Evolutionary conservation across 2,329 filamentous ascomycete species (phyloP), one percentile per base, ranked within the genome.

Genomic region (Trichoderma simmonsii): DNA sequence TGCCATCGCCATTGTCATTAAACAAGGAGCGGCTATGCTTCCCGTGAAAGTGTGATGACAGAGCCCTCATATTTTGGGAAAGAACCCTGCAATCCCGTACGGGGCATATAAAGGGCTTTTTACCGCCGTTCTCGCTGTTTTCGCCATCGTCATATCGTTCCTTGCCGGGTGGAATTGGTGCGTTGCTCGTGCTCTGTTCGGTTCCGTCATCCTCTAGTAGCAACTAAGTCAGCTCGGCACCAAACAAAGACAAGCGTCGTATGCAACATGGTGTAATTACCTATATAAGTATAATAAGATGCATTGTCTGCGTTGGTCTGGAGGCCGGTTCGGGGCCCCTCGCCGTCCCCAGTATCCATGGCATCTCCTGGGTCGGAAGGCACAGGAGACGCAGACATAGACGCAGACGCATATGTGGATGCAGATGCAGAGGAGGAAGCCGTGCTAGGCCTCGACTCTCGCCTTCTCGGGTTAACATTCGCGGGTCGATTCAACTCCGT

Each of bases 1-100:
- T 84, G 3, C 83, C 83, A 11, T 84, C 83, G 3, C 75, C 75
- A 32, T 84, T 84, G 67, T 84, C 83, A 32, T 84, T 83, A 60
- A 83, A 77, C 14, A 59, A 30, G 11, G 18, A 9, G 34, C 60
- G 34, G 60, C 18, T 65, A 12, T 72, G 71, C 21, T 66, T 64
- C 15, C 71, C 71, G 32, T 72, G 71, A 54, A 72, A 72, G 54
- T 72, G 71, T 2, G 28, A n/a, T 21, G 60, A 75, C 5, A 81
- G 73, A 3, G 75, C 63, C 2, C 60, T 72, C 2, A 81, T 64
- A 2, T 15, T 72, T 5, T 63, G 34, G 24, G 82, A 79, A 5
- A 80, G 48, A 2, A 71, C 74, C 8, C 79, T 80, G 34, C 82
- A 84, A 43, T 79, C 74, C 3, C 82, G 79, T 4, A 84, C 77